phyloP scores from a whole-genome alignment of 139 green algal species.

The Chlorella sp. region DNA sequence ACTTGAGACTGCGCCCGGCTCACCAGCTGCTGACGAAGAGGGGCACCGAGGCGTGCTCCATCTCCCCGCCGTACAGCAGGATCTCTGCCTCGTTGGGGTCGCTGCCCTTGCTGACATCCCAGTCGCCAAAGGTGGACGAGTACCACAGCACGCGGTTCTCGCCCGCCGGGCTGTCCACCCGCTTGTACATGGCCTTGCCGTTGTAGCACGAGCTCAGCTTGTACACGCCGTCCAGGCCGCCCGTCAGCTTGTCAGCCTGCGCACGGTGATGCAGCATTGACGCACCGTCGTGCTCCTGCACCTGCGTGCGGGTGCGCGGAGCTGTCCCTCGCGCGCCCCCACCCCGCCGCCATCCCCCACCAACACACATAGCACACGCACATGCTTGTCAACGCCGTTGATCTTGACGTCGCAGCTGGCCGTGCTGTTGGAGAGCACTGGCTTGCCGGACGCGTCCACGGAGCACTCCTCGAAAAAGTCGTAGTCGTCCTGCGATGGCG shows the following conservation, averaged over 20 bases:
- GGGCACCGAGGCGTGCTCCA: slow-evolving; percentile 39
- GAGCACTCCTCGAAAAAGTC: slow-evolving; percentile 43
- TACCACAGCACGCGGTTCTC: slow-evolving; percentile 48
- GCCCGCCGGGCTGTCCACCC: slow-evolving; percentile 32
- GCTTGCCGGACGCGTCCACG: slow-evolving; percentile 26
- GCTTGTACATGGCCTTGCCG: slow-evolving; percentile 47
- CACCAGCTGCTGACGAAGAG: slow-evolving; percentile 49
- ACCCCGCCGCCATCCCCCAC: no score
- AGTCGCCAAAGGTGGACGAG: slow-evolving; percentile 42
- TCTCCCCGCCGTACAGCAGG: slow-evolving; percentile 52
- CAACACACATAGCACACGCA: neutral
- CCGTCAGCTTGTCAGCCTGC: slow-evolving; percentile 11
- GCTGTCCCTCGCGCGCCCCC: no score
- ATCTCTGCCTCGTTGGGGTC: slow-evolving; percentile 46
- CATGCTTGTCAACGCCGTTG: slow-evolving; percentile 24
- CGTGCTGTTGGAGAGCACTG: slow-evolving; percentile 25
- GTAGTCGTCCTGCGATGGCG: slow-evolving; percentile 32
- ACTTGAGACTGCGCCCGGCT: no score
- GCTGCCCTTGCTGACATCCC: slow-evolving; percentile 41
- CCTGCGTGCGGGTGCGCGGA: no score
- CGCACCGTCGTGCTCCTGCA: no score
- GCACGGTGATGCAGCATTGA: neutral
- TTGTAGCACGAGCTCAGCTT: slow-evolving; percentile 46
- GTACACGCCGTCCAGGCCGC: slow-evolving; percentile 49
- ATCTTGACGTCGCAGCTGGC: slow-evolving; percentile 36